Evolutionary conservation across 2,329 filamentous ascomycete genomes (phyloP).

Genomic region (Trichoderma asperellum): DNA sequence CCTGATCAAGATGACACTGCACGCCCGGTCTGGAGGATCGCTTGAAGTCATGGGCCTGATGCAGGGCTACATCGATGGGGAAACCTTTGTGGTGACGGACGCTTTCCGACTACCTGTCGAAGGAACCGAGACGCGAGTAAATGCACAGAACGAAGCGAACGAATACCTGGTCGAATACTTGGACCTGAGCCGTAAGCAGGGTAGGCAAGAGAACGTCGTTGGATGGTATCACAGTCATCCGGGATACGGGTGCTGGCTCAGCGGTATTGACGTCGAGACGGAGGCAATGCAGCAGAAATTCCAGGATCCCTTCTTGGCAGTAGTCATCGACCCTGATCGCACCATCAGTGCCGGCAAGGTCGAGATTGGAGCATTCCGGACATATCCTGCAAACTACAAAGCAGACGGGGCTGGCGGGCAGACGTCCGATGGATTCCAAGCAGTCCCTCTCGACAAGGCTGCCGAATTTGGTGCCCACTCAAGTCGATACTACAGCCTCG

Average conservation of each 20-base stretch:
- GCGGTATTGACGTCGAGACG: conserved; percentile 91
- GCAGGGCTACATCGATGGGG: conserved; percentile 87
- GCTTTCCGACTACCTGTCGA: conserved; percentile 93
- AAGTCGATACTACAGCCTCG: conserved; percentile 85
- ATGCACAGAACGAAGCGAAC: conserved; percentile 93
- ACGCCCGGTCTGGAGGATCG: conserved; percentile 89
- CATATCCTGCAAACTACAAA: conserved; percentile 77
- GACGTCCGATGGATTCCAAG: conserved; percentile 64
- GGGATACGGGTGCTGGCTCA: conserved; percentile 97
- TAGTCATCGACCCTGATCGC: conserved; percentile 94
- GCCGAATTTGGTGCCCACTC: conserved; percentile 95
- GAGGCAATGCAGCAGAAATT: conserved; percentile 83
- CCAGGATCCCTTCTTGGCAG: conserved; percentile 89
- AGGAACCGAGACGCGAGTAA: conserved; percentile 97
- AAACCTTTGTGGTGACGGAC: conserved; percentile 90
- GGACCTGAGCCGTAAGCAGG: conserved; percentile 74
- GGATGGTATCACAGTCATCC: conserved; percentile 99
- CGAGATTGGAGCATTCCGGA: conserved; percentile 95
- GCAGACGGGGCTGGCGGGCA: conserved; percentile 39
- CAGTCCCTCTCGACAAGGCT: conserved; percentile 89
- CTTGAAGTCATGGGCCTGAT: conserved; percentile 98
- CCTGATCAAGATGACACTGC: conserved; percentile 98
- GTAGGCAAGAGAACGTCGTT: conserved; percentile 83
- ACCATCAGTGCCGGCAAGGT: conserved; percentile 95
- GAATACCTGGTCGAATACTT: conserved; percentile 95